phyloP scores from a whole-genome alignment of 179 eudicot species.

The Amaranthus tricolor region DNA sequence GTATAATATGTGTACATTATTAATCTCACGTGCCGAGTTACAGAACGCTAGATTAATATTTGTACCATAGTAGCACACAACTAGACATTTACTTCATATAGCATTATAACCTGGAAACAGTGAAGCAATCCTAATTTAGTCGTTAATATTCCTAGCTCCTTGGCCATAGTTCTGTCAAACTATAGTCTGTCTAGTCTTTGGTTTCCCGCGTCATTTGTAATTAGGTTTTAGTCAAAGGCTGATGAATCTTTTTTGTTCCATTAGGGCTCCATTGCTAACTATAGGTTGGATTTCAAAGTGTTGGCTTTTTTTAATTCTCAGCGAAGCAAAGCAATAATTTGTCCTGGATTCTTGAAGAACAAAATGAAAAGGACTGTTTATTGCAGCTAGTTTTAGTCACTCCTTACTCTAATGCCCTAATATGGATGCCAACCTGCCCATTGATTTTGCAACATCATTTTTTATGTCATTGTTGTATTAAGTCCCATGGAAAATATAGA shows the following conservation, averaged over 20 bases:
- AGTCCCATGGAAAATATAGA: neutral
- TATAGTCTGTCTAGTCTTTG: neutral
- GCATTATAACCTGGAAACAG: neutral
- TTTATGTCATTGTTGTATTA: neutral
- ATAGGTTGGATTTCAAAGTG: neutral
- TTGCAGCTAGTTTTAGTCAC: neutral
- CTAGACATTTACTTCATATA: neutral
- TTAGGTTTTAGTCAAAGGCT: neutral
- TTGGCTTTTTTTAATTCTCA: neutral
- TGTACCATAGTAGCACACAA: neutral
- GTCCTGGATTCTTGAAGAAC: neutral
- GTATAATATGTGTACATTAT: slow-evolving; percentile 28
- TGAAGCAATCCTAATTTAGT: neutral
- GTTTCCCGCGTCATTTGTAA: neutral
- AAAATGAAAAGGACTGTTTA: neutral
- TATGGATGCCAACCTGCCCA: neutral
- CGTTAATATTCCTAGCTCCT: neutral
- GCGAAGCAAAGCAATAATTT: neutral
- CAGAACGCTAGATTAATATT: neutral
- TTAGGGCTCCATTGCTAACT: neutral
- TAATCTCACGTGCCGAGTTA: neutral
- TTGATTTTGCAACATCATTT: neutral
- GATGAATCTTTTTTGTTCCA: neutral
- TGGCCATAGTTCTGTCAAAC: neutral
- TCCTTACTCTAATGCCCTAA: neutral